Evolutionary conservation across 1,139 yeast species (phyloP), one percentile per base, ranked within the genome.

Genomic region (Blastobotrys ciferrii): DNA sequence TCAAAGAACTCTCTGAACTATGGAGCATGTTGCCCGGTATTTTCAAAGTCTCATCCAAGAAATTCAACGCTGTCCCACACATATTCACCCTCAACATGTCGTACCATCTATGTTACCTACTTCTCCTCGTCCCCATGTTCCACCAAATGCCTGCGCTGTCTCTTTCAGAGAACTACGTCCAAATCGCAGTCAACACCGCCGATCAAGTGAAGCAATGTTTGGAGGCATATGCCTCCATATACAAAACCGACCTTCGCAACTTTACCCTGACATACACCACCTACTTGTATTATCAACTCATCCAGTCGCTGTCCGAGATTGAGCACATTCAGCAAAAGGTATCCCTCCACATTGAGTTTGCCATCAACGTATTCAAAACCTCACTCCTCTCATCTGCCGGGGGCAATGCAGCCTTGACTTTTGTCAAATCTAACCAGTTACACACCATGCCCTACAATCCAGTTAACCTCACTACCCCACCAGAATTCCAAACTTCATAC

Each of bases 201-300:
- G 31, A 25, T 2, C 31, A 11, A 1, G 35, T 46, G 3, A 13
- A 39, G n/a, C 32, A 30, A 17, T 35, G 41, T 5, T 11, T 46
- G 19, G 37, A 23, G 31, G 32, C 36, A 4, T 32, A 46, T 12
- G 23, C 41, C 3, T 13, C 42, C 5, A 12, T 15, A 5, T 42
- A 14, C n/a, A 36, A 33, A 20, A 41, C 35, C 14, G 41, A 37
- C 17, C 41, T 43, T 17, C 12, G 38, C 1, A 9, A 23, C 13
- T 46, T 46, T 23, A 41, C 17, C 14, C 37, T 13, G 31, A 46
- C 49, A 2, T 46, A 46, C 31, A 11, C 39, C 12, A 30, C 42
- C n/a, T 46, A 46, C 23, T 32, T 46, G 7, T 32, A 31, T n/a
- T 46, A 46, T 18, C 49, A 46, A 14, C 36, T 46, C 12, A 25